Conservation (phyloP, 306 rosid species). For the Dalbergia cultrata region DNA sequence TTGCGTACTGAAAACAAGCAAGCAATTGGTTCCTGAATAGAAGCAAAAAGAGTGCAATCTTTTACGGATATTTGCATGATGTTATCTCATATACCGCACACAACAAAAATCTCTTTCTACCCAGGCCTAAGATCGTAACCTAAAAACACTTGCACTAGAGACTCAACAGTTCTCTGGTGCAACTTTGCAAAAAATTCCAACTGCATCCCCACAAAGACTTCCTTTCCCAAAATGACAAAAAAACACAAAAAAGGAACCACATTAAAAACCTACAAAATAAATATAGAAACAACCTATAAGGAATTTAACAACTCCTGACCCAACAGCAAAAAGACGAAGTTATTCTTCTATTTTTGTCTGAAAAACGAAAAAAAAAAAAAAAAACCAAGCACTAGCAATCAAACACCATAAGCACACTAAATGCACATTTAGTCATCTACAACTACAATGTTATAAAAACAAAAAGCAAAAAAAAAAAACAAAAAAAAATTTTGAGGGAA, state of each 20-base stretch:
- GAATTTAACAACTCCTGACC: constrained; percentile 18
- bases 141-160: constrained; percentile 12
- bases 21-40: constrained; percentile 20
- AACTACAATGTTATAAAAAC: no score
- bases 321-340: constrained; percentile 36
- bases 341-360: not conserved
- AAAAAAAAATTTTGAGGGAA: not conserved
- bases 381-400: constrained; percentile 3
- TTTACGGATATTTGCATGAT: constrained; percentile 25
- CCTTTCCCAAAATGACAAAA: constrained; percentile 29
- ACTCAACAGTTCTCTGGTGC: constrained; percentile 24
- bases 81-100: constrained; percentile 1
- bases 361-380: no score
- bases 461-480: not conserved
- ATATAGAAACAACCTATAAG: constrained; percentile 15
- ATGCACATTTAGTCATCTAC: not conserved
- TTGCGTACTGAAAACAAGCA: not conserved
- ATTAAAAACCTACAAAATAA: constrained; percentile 29
- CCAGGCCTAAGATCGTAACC: constrained; percentile 16
- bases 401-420: constrained; percentile 30
- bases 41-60: constrained; percentile 26
- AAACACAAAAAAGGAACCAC: constrained; percentile 11
- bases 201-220: constrained; percentile 22
- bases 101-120: constrained; percentile 7
- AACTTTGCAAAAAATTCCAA: constrained; percentile 34